A percentile compares a stretch with the other conserved stretches of the same genome.
Conservation (phyloP, 805 yeast species). For the Clavispora fructus region DNA sequence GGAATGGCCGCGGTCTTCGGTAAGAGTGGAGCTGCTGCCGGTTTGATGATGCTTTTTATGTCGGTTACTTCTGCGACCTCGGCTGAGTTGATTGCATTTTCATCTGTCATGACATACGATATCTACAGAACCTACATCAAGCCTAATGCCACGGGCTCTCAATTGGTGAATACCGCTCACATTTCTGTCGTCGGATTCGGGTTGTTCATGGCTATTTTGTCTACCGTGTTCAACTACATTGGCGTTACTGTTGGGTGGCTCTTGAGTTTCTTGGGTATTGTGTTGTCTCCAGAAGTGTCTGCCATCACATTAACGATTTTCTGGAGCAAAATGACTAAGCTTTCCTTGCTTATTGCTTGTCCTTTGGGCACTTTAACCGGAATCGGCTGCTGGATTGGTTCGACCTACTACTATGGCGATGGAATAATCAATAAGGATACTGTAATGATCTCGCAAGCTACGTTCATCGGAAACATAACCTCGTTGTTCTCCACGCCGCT, state of each 20-base stretch:
- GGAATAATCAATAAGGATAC: slow-evolving; percentile 3
- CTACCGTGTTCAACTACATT: slow-evolving; percentile 36
- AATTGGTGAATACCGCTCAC: slow-evolving; percentile 31
- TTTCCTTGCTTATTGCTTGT: slow-evolving; percentile 15
- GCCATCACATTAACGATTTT: slow-evolving; percentile 31
- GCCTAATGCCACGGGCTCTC: slow-evolving; percentile 34
- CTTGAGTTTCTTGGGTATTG: slow-evolving; percentile 34
- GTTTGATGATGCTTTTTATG: slow-evolving; percentile 36
- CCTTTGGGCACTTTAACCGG: slow-evolving; percentile 19
- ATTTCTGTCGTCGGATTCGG: slow-evolving; percentile 37
- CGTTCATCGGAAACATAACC: slow-evolving; percentile 5
- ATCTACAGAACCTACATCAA: slow-evolving; percentile 35
- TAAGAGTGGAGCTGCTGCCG: slow-evolving; percentile 38
- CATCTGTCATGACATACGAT: slow-evolving; percentile 36
- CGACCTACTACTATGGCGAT: slow-evolving; percentile 3
- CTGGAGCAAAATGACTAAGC: slow-evolving; percentile 25
- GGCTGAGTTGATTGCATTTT: slow-evolving; percentile 39
- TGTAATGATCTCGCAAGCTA: slow-evolving; percentile 2
- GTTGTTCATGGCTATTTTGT: slow-evolving; percentile 27
- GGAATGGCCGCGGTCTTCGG: slow-evolving; percentile 32
- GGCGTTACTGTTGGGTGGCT: slow-evolving; percentile 41
- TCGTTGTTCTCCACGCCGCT: slow-evolving; percentile 11
- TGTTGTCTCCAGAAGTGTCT: slow-evolving; percentile 32
- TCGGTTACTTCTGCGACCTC: slow-evolving; percentile 40
- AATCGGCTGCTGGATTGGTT: slow-evolving; percentile 18